Percentiles rank a stretch among this genome's conserved stretches.
Conservation (phyloP, 768 basidiomycete genomes). For the Xerocomus spinulosus region DNA sequence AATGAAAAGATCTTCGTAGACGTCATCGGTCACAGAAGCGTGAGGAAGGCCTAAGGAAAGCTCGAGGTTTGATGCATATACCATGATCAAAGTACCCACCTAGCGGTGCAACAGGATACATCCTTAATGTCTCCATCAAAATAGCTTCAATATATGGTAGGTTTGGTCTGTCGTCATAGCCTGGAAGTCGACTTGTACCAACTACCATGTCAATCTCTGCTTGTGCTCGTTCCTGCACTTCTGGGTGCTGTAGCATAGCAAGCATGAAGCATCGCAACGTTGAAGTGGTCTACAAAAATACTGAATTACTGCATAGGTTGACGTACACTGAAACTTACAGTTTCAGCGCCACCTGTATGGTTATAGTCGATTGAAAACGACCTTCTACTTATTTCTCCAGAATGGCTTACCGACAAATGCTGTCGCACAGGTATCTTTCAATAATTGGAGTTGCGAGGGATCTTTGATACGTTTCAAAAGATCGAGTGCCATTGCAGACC, state of each 20-base stretch:
- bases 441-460: background rate
- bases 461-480: background rate
- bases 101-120: constrained; percentile 25
- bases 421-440: background rate
- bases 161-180: constrained; percentile 17
- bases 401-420: background rate
- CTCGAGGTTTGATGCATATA: background rate
- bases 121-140: constrained; percentile 28
- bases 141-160: constrained; percentile 30
- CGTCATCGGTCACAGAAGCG: background rate
- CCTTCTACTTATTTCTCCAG: background rate
- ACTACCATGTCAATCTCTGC: constrained; percentile 29
- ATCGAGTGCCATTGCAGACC: constrained; percentile 12
- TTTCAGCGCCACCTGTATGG: constrained; percentile 19
- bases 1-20: background rate
- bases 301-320: background rate
- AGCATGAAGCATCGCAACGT: constrained; percentile 27
- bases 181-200: constrained; percentile 27
- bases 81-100: constrained; percentile 11
- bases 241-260: constrained; percentile 31
- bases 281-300: constrained; percentile 6
- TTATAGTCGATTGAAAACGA: background rate
- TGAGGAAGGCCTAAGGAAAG: constrained; percentile 7
- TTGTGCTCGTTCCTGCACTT: constrained; percentile 27
- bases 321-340: constrained; percentile 2